Percentiles rank a stretch among this genome's conserved stretches.
These are phyloP conservation scores for Malus hybrid DNA, from an alignment of 331 rosid species.

Conservation along the genomic window DNA sequence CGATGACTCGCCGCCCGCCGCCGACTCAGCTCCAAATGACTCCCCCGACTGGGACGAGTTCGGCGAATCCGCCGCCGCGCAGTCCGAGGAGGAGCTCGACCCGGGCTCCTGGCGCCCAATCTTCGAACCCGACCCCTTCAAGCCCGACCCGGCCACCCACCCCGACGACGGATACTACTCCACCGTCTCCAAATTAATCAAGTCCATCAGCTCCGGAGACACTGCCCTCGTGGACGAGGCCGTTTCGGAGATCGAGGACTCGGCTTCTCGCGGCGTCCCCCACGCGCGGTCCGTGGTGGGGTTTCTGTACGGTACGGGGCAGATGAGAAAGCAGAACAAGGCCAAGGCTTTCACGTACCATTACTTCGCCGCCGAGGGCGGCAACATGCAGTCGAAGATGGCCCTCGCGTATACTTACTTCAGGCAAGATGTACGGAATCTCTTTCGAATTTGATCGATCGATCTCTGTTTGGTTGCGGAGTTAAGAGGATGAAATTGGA, in stretches of 20 bases:
- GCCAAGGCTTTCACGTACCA: conserved; percentile 67
- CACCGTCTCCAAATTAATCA: conserved; percentile 37
- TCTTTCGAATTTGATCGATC: background rate
- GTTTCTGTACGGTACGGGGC: conserved; percentile 67
- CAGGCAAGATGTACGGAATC: conserved; percentile 72
- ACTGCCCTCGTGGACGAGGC: conserved; percentile 49
- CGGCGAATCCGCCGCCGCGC: conserved; percentile 53
- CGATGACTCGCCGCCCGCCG: conserved; percentile 41
- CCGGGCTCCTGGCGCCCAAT: conserved; percentile 94
- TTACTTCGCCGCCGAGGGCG: conserved; percentile 65
- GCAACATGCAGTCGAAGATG: conserved; percentile 92
- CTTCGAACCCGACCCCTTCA: conserved; percentile 54
- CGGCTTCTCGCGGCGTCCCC: conserved; percentile 36
- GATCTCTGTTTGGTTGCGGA: conserved; percentile 10
- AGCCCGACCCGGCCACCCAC: conserved; percentile 2
- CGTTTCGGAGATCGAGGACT: conserved; percentile 45
- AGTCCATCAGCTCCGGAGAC: conserved; percentile 51
- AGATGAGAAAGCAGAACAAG: conserved; percentile 56
- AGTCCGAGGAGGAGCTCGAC: conserved; percentile 76
- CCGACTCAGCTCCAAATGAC: conserved; percentile 41
- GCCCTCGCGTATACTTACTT: conserved; percentile 78
- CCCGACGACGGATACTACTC: conserved; percentile 48
- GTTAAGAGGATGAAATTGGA: background rate
- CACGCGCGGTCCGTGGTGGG: conserved; percentile 73
- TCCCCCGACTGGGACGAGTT: conserved; percentile 89